Conservation (phyloP, 495 filamentous ascomycete genomes). For the Talaromyces nanjingensis region DNA sequence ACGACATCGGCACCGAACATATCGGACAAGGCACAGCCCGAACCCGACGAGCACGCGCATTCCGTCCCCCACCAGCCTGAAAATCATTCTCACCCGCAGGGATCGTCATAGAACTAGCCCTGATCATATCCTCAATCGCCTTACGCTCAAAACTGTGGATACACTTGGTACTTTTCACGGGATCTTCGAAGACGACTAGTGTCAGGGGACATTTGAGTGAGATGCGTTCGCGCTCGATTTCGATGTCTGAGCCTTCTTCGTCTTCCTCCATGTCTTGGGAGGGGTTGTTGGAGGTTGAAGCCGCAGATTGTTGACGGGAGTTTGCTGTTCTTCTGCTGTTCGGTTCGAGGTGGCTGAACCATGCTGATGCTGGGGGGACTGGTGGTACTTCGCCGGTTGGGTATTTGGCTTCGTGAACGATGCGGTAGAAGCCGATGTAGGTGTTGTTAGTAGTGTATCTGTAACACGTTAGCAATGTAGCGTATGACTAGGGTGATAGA, state of each 20-base stretch:
- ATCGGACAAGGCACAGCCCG: constrained; percentile 42
- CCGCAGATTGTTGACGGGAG: constrained; percentile 3
- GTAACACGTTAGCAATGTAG: constrained; percentile 3
- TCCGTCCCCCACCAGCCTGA: constrained; percentile 12
- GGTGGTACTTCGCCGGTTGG: constrained; percentile 54
- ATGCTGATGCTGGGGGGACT: constrained; percentile 60
- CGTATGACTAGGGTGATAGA: background rate
- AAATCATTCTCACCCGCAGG: constrained; percentile 11
- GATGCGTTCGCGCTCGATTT: constrained; percentile 59
- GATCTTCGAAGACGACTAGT: constrained; percentile 62
- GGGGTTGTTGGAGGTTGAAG: background rate
- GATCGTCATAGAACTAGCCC: constrained; percentile 23
- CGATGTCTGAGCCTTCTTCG: constrained; percentile 56
- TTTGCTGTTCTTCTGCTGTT: constrained; percentile 17
- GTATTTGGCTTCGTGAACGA: constrained; percentile 70
- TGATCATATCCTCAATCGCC: constrained; percentile 62
- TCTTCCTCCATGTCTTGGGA: constrained; percentile 7
- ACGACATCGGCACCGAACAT: constrained; percentile 34
- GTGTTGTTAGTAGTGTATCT: constrained; percentile 70
- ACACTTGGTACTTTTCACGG: constrained; percentile 68
- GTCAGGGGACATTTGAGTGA: constrained; percentile 80
- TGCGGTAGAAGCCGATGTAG: constrained; percentile 70
- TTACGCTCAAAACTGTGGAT: constrained; percentile 74
- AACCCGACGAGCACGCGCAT: constrained; percentile 17
- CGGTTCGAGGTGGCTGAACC: constrained; percentile 55